Evolutionary conservation across 2,329 filamentous ascomycete genomes (phyloP), one percentile per base, ranked within the genome.

Genomic region (Fusarium nematophilum): DNA sequence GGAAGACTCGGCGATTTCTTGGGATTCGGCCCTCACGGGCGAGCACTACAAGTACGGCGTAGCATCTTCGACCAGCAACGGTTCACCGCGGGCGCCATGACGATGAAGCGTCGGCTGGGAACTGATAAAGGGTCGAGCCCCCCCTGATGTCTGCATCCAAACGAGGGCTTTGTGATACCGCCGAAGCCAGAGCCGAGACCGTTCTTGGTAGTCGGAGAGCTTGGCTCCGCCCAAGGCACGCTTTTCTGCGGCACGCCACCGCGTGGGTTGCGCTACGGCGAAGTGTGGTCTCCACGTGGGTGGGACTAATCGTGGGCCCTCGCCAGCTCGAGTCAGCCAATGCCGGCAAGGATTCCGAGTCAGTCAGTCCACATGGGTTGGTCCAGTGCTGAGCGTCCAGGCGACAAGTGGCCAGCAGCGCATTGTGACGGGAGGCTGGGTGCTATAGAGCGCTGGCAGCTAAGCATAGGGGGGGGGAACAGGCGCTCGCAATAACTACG

Each of bases 351-450:
- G 9, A 39, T 39, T 25, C 11, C 36, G 46, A 49, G 46, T 49
- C 44, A 47, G 42, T 45, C 43, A 47, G 45, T 48, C 45, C 34
- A 48, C 33, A 29, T 4, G 17, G 29, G 9, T 14, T 11, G 33
- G 8, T 14, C 14, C 8, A 13, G 5, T 6, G 8, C 8, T 9
- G 38, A 29, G 21, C n/a, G 26, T 27, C n/a, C 5, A 14, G 30
- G 25, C 42, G 11, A n/a, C n/a, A n/a, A n/a, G n/a, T n/a, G n/a
- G n/a, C n/a, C n/a, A n/a, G n/a, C n/a, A n/a, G n/a, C n/a, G n/a
- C 21, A 21, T 21, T 21, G 21, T 21, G 21, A 21, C n/a, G n/a
- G 21, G 21, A 21, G 21, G 21, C 21, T 21, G 21, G 21, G 21
- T 21, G n/a, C n/a, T n/a, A 21, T 21, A 21, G 21, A 21, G 21